Evolutionary conservation across 192 early-diverging fungal genomes (phyloP).

Genomic region (Entomortierella lignicola): DNA sequence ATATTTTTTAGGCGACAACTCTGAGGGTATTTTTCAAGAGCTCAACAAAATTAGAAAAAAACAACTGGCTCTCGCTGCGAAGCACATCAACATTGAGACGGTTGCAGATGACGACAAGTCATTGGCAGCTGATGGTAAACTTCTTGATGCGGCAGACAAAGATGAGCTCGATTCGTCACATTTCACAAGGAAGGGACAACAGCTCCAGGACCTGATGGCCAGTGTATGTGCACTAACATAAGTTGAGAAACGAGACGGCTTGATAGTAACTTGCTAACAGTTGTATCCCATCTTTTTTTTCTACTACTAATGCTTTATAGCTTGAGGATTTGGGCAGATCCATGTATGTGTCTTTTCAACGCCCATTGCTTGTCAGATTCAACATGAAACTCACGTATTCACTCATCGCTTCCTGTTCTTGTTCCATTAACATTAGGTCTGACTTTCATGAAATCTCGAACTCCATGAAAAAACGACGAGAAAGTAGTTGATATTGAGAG

Average conservation of each 20-base stretch:
- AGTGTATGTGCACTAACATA: slow-evolving; percentile 18
- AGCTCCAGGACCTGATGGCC: slow-evolving; percentile 49
- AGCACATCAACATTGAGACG: slow-evolving; percentile 47
- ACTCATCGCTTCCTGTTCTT: not conserved
- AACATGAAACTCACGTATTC: not conserved
- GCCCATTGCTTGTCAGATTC: not conserved
- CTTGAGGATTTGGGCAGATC: slow-evolving; percentile 49
- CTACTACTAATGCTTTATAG: no score
- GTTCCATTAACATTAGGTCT: slow-evolving; percentile 18
- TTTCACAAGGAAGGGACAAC: slow-evolving; percentile 44
- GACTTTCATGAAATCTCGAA: slow-evolving; percentile 52
- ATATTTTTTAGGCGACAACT: slow-evolving; percentile 36
- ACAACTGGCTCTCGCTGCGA: slow-evolving; percentile 42
- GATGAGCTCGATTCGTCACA: slow-evolving; percentile 45
- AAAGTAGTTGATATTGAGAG: not conserved
- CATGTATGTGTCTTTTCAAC: slow-evolving; percentile 18
- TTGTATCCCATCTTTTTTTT: no score
- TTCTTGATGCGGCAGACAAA: slow-evolving; percentile 50
- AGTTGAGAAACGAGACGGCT: no score
- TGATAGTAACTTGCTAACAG: no score
- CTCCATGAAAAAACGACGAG: slow-evolving; percentile 35
- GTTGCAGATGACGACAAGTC: slow-evolving; percentile 48
- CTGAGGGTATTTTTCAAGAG: slow-evolving; percentile 52
- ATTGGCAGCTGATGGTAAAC: slow-evolving; percentile 41
- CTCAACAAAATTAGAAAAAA: slow-evolving; percentile 48